Base-by-base conservation (phyloP, 1,139 yeast species). In the Zygoascus meyerae region DNA sequence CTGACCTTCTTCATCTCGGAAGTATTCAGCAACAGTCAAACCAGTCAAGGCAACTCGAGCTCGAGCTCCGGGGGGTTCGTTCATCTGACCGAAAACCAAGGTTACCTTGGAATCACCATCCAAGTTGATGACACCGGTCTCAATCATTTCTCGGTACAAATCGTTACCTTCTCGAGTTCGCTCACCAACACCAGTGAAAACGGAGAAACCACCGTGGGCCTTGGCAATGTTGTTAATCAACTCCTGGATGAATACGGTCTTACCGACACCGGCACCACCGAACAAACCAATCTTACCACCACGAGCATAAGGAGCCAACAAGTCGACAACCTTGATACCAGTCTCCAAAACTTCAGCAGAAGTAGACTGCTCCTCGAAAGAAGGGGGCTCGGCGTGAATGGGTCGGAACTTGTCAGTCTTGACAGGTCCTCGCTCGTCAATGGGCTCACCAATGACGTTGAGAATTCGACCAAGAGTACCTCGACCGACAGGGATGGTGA, bases 261-360 rank as follows among this genome's bases (percentile, higher is more conserved):
- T 92, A 79, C 98, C 98, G 87, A 92, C 98, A 90, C 98, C 98
- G 75, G 98, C 98, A 90, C 98, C 98, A 81, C 98, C 98, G 86
- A 92, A 92, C 71, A 92, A 83, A 83, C 98, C 98, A 86, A 92
- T 92, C 84, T 92, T 92, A 86, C 98, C 98, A 86, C 98, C 98
- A 86, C 97, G 90, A 71, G 98, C 98, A 79, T 92, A 92, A 64
- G 98, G 98, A 63, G 98, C 98, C 65, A 92, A 83, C 71, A 92
- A 81, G 73, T 92, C 98, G 77, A 92, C 98, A 74, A 92, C 98
- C 83, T 92, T 92, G 72, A 92, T 92, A 86, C 98, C 98, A 59
- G 98, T 92, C 79, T 90, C 98, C 71, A 92, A 83, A 67, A 92
- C 90, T 79, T 92, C 97, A 60, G 98, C 97, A 61, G 83, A 76